Evolutionary conservation across 1,284 basidiomycete genomes (phyloP), one percentile per base, ranked within the genome.

Genomic region (Mycena citricolor): DNA sequence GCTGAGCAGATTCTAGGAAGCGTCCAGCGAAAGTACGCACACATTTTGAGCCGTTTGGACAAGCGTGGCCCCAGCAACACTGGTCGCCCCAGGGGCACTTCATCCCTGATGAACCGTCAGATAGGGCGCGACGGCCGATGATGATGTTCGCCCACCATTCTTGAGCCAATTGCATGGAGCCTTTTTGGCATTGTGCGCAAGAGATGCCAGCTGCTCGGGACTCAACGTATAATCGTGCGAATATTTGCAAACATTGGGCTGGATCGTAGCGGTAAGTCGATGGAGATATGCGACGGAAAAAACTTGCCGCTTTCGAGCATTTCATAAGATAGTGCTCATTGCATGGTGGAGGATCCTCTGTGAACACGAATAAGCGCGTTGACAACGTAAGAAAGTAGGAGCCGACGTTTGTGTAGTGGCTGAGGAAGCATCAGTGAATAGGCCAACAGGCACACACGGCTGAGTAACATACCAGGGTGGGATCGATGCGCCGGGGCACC

Each of bases 11-110:
- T 10, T 39, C 13, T 20, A 11, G 30, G 8, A 16, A 17, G 37
- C 30, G 20, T 1, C 2, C 5, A 19, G 12, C 14, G 36, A 16
- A 11, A 6, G 23, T 17, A 25, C 46, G 23, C 23, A 52, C 43
- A 23, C 51, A 52, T 21, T 36, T 43, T 10, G 77, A 70, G n/a
- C 86, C 86, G 54, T 82, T 83, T 10, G 86, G 86, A 59, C 86
- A 89, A n/a, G 77, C 68, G 61, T 89, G 86, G 5, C 86, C 86
- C 84, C 86, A 88, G 62, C 85, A 87, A 57, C 86, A 89, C 47
- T 67, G 68, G 31, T 79, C 75, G 34, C 82, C 85, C 52, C 80
- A 82, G 6, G 85, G 83, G 52, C 86, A 89, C 39, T 73, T 71
- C 22, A 81, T 65, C 28, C 83, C 86, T 88, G 49, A n/a, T 13